phyloP scores from a whole-genome alignment of 2,329 filamentous ascomycete species.

The Aspergillus sojae region DNA sequence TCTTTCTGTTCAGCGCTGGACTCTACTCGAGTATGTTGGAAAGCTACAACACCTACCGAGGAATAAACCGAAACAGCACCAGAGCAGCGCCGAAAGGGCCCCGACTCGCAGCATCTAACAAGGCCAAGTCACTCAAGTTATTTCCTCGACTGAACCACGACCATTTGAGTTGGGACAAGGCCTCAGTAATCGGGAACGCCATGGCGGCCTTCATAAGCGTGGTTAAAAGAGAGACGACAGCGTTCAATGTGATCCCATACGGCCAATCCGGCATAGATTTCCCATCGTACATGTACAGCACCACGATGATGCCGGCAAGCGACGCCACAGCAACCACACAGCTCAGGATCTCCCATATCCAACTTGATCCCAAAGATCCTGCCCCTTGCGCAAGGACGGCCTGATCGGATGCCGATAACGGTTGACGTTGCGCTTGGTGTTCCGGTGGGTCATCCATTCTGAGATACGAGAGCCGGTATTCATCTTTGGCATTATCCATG shows the following conservation, averaged over 20 bases:
- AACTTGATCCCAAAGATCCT: constrained; percentile 21
- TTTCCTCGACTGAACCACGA: constrained; percentile 33
- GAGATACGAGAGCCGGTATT: constrained; percentile 19
- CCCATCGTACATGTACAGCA: constrained; percentile 33
- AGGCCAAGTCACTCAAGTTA: constrained; percentile 33
- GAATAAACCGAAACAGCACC: constrained; percentile 28
- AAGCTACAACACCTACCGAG: constrained; percentile 22
- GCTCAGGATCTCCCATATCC: constrained; percentile 25
- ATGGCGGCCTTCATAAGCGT: constrained; percentile 35
- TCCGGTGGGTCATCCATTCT: constrained; percentile 15
- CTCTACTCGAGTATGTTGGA: not conserved
- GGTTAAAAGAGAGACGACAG: constrained; percentile 33
- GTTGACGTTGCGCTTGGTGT: constrained; percentile 5
- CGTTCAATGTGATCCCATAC: constrained; percentile 35
- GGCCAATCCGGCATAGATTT: constrained; percentile 35
- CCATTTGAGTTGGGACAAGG: constrained; percentile 39
- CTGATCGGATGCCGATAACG: constrained; percentile 19
- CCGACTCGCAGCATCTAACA: constrained; percentile 38
- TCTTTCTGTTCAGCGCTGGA: not conserved
- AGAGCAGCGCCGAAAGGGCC: constrained; percentile 32
- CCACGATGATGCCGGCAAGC: constrained; percentile 36
- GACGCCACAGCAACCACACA: constrained; percentile 33
- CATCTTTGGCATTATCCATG: constrained; percentile 19
- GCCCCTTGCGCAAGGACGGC: constrained; percentile 16
- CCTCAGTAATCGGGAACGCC: constrained; percentile 32